phyloP scores from a whole-genome alignment of 495 filamentous ascomycete species.

The Elasticomyces elasticus region DNA sequence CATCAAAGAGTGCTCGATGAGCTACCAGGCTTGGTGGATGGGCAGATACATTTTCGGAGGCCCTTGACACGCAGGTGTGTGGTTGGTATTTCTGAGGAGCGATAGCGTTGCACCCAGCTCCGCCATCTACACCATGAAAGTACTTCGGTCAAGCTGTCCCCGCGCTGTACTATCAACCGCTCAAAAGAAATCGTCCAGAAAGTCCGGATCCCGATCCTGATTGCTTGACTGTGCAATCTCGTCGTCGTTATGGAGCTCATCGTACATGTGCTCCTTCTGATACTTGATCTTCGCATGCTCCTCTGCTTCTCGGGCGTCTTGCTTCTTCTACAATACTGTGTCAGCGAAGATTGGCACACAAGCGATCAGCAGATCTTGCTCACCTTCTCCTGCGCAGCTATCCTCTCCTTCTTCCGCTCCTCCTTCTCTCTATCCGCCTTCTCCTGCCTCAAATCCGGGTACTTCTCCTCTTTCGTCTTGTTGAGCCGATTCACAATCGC shows the following conservation, averaged over 20 bases:
- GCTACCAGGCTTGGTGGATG: too few relatives aligned
- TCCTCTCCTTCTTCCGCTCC: conserved; percentile 59
- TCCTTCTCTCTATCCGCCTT: conserved; percentile 63
- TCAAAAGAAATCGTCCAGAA: conserved; percentile 68
- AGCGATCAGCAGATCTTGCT: conserved; percentile 22
- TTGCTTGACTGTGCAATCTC: conserved; percentile 56
- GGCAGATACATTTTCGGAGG: too few relatives aligned
- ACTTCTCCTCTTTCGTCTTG: conserved; percentile 84
- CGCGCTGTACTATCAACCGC: not conserved
- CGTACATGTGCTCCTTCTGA: conserved; percentile 91
- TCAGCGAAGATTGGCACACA: too few relatives aligned
- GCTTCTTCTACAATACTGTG: conserved; percentile 48
- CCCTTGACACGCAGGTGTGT: too few relatives aligned
- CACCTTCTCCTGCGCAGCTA: conserved; percentile 54
- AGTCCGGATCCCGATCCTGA: conserved; percentile 52
- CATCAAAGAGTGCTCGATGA: too few relatives aligned
- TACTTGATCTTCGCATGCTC: conserved; percentile 81
- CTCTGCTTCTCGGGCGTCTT: conserved; percentile 66
- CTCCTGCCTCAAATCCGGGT: conserved; percentile 68
- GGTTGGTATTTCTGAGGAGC: too few relatives aligned
- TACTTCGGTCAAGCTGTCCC: too few relatives aligned
- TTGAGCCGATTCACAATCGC: conserved; percentile 88
- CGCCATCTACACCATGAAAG: not conserved
- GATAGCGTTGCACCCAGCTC: too few relatives aligned
- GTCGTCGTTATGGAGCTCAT: conserved; percentile 66